Base-by-base conservation (phyloP, 257 asterid genomes). In the Rhazya stricta region DNA sequence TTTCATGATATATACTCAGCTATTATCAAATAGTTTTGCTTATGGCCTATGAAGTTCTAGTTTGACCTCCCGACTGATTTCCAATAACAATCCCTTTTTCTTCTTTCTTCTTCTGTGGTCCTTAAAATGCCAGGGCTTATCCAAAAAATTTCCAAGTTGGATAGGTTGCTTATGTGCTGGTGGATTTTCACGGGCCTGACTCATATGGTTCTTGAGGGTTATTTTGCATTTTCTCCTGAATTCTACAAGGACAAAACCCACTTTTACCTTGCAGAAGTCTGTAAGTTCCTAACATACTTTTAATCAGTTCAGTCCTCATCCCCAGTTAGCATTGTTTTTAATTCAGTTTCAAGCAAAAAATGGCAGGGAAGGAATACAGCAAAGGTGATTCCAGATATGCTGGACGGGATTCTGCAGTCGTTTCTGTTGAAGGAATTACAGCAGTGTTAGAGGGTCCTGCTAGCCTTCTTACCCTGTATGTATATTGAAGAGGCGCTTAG, bases 341-440 rank as follows among this genome's bases (percentile, higher is more conserved):
- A 42, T 37, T 56, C 37, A 27, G 62, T 75, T 72, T 73, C n/a
- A 16, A 71, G 57, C 66, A 53, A 62, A 77, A 65, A 29, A 30
- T 77, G 68, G 39, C 86, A 95, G 99, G 99, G 98, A 95, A 95
- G 80, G 99, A 95, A 81, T 95, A 95, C 77, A 89, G 97, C 87
- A 95, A 91, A 83, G 98, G 99, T 18, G 99, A 95, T 83, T 95
- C 99, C 71, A 85, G 97, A 78, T 95, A 91, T 29, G 99, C 86
- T 46, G 89, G 85, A 13, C 89, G 97, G 3, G 86, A 89, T 80
- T 81, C 99, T 81, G 89, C 77, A 65, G 83, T 92, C 1, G 84
- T 95, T 21, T 83, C 96, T 70, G 86, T 92, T 45, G 98, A 92
- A 89, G 96, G 92, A 77, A 85, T 92, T 37, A 92, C 97, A 16